These are phyloP conservation scores for Cicer pinnatifidum DNA, from an alignment of 306 rosid species.

Conservation along the genomic window DNA sequence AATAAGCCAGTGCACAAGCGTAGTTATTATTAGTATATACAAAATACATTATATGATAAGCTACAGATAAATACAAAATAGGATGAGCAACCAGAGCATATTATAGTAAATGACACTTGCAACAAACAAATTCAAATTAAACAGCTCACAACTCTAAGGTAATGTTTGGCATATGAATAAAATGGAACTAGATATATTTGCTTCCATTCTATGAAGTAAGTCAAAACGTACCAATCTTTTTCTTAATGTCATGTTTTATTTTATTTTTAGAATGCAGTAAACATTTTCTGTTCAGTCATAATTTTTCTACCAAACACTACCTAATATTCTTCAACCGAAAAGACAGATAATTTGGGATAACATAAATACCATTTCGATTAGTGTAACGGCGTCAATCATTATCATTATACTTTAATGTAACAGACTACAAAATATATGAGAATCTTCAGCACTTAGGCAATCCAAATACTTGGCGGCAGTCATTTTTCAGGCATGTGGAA, in stretches of 20 bases:
- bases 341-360: constrained; percentile 13
- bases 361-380: not conserved
- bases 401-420: constrained; percentile 23
- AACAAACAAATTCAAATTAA: constrained; percentile 27
- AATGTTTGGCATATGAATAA: not conserved
- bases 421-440: constrained; percentile 1
- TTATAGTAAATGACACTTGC: not conserved
- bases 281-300: constrained; percentile 2
- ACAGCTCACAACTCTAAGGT: constrained; percentile 15
- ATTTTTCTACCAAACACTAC: not conserved
- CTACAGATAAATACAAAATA: not conserved
- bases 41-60: not conserved
- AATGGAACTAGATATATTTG: not conserved
- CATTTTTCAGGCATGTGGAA: constrained; percentile 10
- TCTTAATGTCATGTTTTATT: not conserved
- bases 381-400: constrained; percentile 4
- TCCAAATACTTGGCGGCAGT: constrained; percentile 14
- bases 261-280: not conserved
- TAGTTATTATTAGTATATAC: constrained; percentile 12
- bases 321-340: constrained; percentile 1
- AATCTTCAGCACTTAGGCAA: constrained; percentile 11
- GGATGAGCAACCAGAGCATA: constrained; percentile 9
- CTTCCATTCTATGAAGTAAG: not conserved
- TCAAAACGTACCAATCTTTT: not conserved
- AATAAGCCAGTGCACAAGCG: constrained; percentile 6